phyloP scores from a whole-genome alignment of 495 filamentous ascomycete genomes.

The Sphaerosporella brunnea region DNA sequence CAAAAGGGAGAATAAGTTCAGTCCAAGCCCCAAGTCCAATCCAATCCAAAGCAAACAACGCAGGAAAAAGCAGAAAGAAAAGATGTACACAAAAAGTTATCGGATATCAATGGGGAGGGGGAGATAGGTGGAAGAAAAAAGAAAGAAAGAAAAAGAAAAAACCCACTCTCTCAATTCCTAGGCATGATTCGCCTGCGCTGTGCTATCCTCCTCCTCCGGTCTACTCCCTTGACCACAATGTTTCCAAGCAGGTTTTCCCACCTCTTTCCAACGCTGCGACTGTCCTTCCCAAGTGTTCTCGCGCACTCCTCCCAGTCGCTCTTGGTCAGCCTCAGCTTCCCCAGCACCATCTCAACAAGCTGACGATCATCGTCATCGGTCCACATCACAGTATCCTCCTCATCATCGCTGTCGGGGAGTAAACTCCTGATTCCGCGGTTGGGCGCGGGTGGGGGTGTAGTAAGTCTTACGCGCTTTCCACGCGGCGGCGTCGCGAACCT shows the following conservation, averaged over 20 bases:
- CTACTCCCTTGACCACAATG: not conserved
- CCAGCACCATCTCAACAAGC: conserved; percentile 54
- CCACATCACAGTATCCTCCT: conserved; percentile 37
- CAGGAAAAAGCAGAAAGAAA: too few relatives aligned
- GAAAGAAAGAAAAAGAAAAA: too few relatives aligned
- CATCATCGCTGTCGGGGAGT: conserved; percentile 28
- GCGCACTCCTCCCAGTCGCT: conserved; percentile 69
- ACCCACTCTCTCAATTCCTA: not conserved
- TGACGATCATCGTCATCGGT: conserved; percentile 50
- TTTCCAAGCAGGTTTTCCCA: conserved; percentile 35
- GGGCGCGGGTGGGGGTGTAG: conserved; percentile 21
- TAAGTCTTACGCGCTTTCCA: conserved; percentile 20
- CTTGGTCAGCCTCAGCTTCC: conserved; percentile 54
- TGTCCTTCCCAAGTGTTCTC: conserved; percentile 45
- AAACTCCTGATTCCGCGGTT: conserved; percentile 16
- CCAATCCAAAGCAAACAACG: too few relatives aligned
- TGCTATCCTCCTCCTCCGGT: not conserved
- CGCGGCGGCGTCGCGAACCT: conserved; percentile 18
- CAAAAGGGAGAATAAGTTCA: too few relatives aligned
- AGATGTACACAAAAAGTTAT: too few relatives aligned
- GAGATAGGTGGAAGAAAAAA: too few relatives aligned
- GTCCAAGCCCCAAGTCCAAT: too few relatives aligned
- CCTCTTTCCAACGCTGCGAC: conserved; percentile 46
- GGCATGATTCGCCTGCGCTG: not conserved
- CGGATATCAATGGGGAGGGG: too few relatives aligned